phyloP scores from a whole-genome alignment of 2,329 filamentous ascomycete genomes.

The Arthrobotrys musiformis region DNA sequence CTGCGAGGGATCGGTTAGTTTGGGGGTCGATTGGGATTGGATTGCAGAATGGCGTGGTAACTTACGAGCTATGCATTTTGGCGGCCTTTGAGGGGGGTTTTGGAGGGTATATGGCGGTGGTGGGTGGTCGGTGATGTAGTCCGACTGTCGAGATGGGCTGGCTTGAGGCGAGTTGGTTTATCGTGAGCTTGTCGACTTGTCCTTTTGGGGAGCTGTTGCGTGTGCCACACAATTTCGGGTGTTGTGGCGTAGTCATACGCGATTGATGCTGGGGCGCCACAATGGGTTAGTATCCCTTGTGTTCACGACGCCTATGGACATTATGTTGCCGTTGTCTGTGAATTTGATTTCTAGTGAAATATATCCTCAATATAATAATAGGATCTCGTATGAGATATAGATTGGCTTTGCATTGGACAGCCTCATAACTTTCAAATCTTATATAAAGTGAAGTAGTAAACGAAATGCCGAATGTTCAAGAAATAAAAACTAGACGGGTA shows the following conservation, averaged over 20 bases:
- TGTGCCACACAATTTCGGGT: slow-evolving; percentile 18
- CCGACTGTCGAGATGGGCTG: slow-evolving; percentile 1
- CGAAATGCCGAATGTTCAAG: neutral
- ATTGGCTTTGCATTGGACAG: too few species aligned
- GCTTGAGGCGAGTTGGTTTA: slow-evolving; percentile 15
- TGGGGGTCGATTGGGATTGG: neutral
- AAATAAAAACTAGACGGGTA: neutral
- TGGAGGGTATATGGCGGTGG: neutral
- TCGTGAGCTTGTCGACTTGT: slow-evolving; percentile 47
- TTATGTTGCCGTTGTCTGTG: too few species aligned
- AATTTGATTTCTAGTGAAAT: too few species aligned
- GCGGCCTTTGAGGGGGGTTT: neutral
- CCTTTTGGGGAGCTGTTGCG: slow-evolving; percentile 38
- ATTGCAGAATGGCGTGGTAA: neutral
- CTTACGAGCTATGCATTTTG: slow-evolving; percentile 56
- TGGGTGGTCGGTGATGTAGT: neutral
- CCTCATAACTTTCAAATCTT: too few species aligned
- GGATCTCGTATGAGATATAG: too few species aligned
- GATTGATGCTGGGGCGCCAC: neutral
- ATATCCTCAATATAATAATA: too few species aligned
- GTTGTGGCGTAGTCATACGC: neutral
- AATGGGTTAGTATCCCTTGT: neutral
- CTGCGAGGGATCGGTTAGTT: slow-evolving; percentile 63
- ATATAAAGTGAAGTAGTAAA: too few species aligned
- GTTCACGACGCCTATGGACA: too few species aligned